Base-by-base conservation (phyloP, 495 filamentous ascomycete genomes). In the Rusavskia elegans region DNA sequence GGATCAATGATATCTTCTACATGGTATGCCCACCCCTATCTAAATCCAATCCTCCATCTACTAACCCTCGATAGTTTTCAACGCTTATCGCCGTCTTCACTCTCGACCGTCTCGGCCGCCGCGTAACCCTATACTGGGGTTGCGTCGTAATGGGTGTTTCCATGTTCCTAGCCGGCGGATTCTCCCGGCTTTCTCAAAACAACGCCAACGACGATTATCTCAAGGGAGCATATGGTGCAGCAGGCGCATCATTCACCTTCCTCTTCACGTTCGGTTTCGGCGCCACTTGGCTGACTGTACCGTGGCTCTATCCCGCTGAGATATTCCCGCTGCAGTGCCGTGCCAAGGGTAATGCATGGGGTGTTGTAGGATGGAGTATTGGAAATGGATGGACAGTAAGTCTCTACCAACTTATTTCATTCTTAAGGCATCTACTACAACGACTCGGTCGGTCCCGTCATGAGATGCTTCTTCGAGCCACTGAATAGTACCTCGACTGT, bases 231-330 rank as follows among this genome's bases (percentile, higher is more conserved):
- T 5, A 38, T 20, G 78, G 77, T 25, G 79, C 74, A 32, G 80
- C 74, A 0, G 71, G 80, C 10, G 79, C 77, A 9, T 74, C 75
- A 21, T 80, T 80, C 54, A 79, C 82, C 27, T 84, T 82, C 57
- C 68, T 85, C 10, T 84, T 81, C 63, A 81, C 81, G 10, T 73
- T 72, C 19, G 70, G 76, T 1, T 85, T 78, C 51, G 71, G 72
- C 45, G 74, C 72, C 2, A 76, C 80, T 4, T 84, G 80, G 80
- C 71, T 83, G 9, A 82, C 81, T 0, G 76, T 80, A 7, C 77
- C 77, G 7, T 83, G 79, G 80, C 67, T 82, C 13, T 84, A 84
- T 53, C 81, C 81, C 0, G 77, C 80, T 1, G 81, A 85, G 61
- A 75, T 85, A 16, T 83, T 80, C 64, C 82, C 82, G 0, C 64